Base-by-base conservation (phyloP, 2,329 filamentous ascomycete genomes). In the Pestalotiopsis sp. region DNA sequence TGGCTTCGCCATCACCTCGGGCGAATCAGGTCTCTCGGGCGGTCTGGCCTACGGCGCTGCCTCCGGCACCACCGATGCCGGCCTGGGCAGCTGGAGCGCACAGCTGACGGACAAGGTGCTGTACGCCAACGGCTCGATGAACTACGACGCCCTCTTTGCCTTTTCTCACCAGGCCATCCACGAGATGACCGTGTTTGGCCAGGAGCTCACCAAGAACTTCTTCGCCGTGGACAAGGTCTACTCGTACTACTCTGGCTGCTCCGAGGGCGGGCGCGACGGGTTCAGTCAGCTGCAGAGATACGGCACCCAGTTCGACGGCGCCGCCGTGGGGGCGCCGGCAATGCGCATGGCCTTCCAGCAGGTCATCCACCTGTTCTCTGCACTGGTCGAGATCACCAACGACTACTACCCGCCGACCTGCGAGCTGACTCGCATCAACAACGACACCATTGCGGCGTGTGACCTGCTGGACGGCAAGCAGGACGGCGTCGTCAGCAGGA, bases 311-410 rank as follows among this genome's bases (percentile, higher is more conserved):
- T 65, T 65, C n/a, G 63, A 65, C 39, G 63, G 63, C 4, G 63
- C 63, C 20, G 63, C 45, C 38, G 63, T 65, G 11, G 63, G 62
- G 3, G 63, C 63, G 12, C 63, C 63, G 13, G 63, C 63, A 3
- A 38, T 65, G 27, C 63, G 63, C 38, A 49, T 49, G 63, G 63
- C 63, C 45, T 65, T 65, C 41, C 63, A 65, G 63, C 63, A 65
- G 41, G 63, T 65, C 14, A 27, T 65, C 25, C 63, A 65, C 63
- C 14, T 65, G 23, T 65, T 49, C 63, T 27, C 23, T 27, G 45
- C 38, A 5, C 17, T 65, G 38, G 63, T 56, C 7, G 63, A 65
- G 63, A 65, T 41, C 39, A 65, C 63, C 39, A 49, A 65, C 38
- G 41, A 65, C 39, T 65, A 65, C 31, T 65, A 49, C 63, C 63